Evolutionary conservation across 2,329 filamentous ascomycete species (phyloP), one percentile per base, ranked within the genome.

Genomic region (Pseudopyricularia javanii): DNA sequence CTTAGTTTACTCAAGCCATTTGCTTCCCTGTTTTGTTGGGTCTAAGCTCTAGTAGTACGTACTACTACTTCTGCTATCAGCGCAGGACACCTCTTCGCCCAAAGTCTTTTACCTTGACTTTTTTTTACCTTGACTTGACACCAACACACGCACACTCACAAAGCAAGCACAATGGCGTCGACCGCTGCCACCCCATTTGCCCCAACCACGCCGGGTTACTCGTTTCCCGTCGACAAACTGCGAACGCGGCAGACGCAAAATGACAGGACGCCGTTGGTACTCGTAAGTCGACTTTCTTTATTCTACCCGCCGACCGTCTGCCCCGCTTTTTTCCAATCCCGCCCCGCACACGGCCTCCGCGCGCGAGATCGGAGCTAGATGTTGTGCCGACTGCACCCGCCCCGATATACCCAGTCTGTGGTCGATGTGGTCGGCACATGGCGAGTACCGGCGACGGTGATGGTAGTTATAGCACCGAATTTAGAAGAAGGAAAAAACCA

Each of bases 151-250:
- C 40, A 45, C 20, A 45, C 40, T 15, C 22, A 24, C 20, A 20
- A 20, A 17, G 8, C 20, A 45, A 35, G 22, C 28, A 34, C 47
- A 45, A 35, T 24, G 30, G 15, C 33, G 15, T 40, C 49, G 3
- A 30, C 33, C 4, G 11, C 49, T 20, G 22, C 22, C 11, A 33
- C 49, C 26, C 33, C 33, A 20, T 51, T 51, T 12, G 37, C n/a
- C 55, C 60, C 33, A 61, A 67, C 32, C 61, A 64, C 50, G 20
- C 50, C 50, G 35, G 37, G 35, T 3, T 51, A 51, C 50, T n/a
- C 26, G 7, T 51, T 51, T n/a, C 50, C 50, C n/a, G 15, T 30
- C 35, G 50, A 51, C 37, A 51, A 51, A 40, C 50, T 51, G 4
- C 26, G 35, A 26, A 30, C 37, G 32, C 50, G 50, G 37, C 50